Percentiles rank a stretch among this genome's conserved stretches.
phyloP scores from a whole-genome alignment of 495 filamentous ascomycete species.

The Neurospora pannonica region DNA sequence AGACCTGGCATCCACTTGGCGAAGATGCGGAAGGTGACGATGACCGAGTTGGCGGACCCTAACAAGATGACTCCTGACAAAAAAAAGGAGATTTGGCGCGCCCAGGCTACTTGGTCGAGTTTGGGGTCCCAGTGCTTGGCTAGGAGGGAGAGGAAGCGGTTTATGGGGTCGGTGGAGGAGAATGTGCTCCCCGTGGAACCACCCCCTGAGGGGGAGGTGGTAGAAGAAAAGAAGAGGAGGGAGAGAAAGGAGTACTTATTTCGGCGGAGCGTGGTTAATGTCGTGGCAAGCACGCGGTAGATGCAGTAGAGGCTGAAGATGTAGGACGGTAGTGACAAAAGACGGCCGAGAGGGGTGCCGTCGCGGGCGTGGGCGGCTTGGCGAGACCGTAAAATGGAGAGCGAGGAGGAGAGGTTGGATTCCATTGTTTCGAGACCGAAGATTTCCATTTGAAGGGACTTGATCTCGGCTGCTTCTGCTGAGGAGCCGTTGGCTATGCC shows the following conservation, averaged over 20 bases:
- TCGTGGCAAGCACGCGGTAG: conserved; percentile 63
- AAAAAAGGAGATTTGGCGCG: conserved; percentile 66
- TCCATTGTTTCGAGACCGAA: conserved; percentile 71
- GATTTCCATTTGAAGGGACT: conserved; percentile 61
- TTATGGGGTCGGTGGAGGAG: conserved; percentile 66
- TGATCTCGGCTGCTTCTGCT: conserved; percentile 52
- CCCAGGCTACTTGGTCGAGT: conserved; percentile 62
- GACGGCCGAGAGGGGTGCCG: conserved; percentile 49
- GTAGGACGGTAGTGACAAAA: conserved; percentile 49
- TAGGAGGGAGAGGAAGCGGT: conserved; percentile 62
- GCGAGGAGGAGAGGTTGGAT: conserved; percentile 49
- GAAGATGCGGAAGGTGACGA: conserved; percentile 69
- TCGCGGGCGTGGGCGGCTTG: conserved; percentile 51
- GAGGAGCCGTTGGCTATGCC: conserved; percentile 46
- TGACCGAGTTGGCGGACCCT: conserved; percentile 62
- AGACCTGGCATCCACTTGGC: conserved; percentile 57
- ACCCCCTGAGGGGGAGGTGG: neutral
- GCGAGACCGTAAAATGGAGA: conserved; percentile 48
- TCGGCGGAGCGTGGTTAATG: conserved; percentile 50
- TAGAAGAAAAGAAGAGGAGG: neutral
- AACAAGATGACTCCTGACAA: conserved; percentile 69
- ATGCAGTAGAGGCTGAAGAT: conserved; percentile 66
- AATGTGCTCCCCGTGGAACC: conserved; percentile 21
- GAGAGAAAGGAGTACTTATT: conserved; percentile 39
- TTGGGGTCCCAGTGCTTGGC: conserved; percentile 64